Base-by-base conservation (phyloP, 192 early-diverging fungal species). In the Gamsiella multidivaricata region DNA sequence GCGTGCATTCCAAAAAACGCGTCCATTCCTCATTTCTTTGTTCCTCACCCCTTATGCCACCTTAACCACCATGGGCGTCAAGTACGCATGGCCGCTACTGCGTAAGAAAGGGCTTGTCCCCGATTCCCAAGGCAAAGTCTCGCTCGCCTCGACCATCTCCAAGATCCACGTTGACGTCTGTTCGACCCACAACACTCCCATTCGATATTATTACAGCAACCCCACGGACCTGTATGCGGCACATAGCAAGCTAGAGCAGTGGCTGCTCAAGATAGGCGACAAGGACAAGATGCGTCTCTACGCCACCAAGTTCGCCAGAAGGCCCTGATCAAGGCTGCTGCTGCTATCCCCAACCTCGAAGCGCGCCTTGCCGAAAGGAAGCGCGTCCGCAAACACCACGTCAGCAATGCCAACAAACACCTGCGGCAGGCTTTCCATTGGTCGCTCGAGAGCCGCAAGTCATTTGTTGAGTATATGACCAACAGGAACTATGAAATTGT, bases 381-480 rank as follows among this genome's bases (percentile, higher is more conserved):
- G 25, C 22, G 50, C 22, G 28, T 64, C n/a, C 47, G 23, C 11
- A 64, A 53, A 29, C 25, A 36, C 28, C 61, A 64, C 26, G 28
- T 53, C 61, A n/a, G 9, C 14, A 31, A 14, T 15, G 61, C 61
- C 36, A 42, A 39, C 23, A 64, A 64, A 3, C 50, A 12, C 36
- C 8, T 64, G 36, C 31, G 23, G 8, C 50, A 51, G 50, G 61
- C 61, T 39, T 64, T 64, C 37, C 37, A 64, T 29, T 64, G 61
- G 61, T 20, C 36, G n/a, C 22, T 53, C 15, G 61, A 64, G 22
- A 1, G 25, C 26, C 61, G 61, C 37, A 34, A 22, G 50, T 41
- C 61, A 0, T 64, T 64, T 53, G 47, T 53, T 25, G 61, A 64
- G 50, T 64, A 53, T 25, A 64, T 64, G 49, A 23, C 22, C 22